Conservation (phyloP, 192 early-diverging fungal genomes). For the Radiomyces spectabilis region DNA sequence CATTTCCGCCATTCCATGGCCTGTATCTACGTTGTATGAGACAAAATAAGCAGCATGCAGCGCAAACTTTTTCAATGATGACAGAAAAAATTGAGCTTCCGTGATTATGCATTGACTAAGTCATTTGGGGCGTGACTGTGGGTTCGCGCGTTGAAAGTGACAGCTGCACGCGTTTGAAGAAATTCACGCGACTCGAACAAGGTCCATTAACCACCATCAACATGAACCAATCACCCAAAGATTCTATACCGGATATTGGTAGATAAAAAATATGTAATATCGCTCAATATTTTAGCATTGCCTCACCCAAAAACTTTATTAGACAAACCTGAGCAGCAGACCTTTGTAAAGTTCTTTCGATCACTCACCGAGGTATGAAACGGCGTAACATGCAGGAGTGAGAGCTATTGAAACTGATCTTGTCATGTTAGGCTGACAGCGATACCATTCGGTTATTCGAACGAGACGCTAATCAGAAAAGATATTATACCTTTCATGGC, state of each 20-base stretch:
- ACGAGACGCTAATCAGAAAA: conserved; percentile 44
- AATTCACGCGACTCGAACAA: too few species aligned
- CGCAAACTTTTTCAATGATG: too few species aligned
- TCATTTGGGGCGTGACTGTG: too few species aligned
- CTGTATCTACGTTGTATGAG: too few species aligned
- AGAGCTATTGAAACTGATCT: not conserved
- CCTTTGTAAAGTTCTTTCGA: conserved; percentile 51
- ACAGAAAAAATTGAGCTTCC: too few species aligned
- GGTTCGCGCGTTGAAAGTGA: too few species aligned
- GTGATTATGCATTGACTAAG: too few species aligned
- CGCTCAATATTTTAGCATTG: not conserved
- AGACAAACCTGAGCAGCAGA: conserved; percentile 45
- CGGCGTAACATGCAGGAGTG: not conserved
- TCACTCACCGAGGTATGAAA: conserved; percentile 37
- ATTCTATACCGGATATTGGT: conserved; percentile 5
- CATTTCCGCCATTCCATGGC: too few species aligned
- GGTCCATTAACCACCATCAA: too few species aligned
- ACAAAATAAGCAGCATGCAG: too few species aligned
- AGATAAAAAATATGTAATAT: not conserved
- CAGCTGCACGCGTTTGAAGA: too few species aligned
- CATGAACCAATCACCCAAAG: too few species aligned
- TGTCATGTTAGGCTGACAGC: conserved; percentile 34
- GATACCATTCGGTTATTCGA: conserved; percentile 67
- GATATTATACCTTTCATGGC: conserved; percentile 88
- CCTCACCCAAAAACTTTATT: not conserved